Conservation (phyloP, 2,329 filamentous ascomycete species). For the Acrocalymma vagum region DNA sequence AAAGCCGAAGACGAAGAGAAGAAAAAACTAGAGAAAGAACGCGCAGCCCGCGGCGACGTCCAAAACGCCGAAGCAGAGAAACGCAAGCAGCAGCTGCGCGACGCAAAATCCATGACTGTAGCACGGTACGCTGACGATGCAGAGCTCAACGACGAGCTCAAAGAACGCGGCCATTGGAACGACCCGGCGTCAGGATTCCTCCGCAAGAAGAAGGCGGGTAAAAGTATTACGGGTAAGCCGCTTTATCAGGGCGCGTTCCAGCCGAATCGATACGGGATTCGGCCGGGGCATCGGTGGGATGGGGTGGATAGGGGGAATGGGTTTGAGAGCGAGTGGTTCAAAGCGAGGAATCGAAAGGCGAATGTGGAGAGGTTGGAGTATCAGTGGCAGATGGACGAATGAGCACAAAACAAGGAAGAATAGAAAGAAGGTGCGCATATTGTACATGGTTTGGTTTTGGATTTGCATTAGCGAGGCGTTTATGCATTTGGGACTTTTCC, state of each 20-base stretch:
- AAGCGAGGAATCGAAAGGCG: constrained; percentile 79
- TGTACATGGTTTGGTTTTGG: too few relatives aligned
- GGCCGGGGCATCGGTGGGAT: constrained; percentile 94
- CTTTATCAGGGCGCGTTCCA: constrained; percentile 81
- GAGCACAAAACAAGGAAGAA: constrained; percentile 2
- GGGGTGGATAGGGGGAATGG: constrained; percentile 94
- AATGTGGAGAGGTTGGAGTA: constrained; percentile 85
- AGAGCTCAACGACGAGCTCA: constrained; percentile 85
- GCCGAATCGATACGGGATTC: constrained; percentile 93
- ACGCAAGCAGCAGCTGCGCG: constrained; percentile 73
- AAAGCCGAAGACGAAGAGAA: constrained; percentile 76
- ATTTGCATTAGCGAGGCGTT: too few relatives aligned
- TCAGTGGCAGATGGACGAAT: constrained; percentile 96
- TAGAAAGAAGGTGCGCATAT: too few relatives aligned
- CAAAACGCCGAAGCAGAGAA: constrained; percentile 74
- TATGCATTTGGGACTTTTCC: too few relatives aligned
- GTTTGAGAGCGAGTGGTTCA: constrained; percentile 93
- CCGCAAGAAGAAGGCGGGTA: constrained; percentile 58
- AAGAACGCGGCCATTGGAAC: constrained; percentile 82
- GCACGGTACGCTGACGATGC: constrained; percentile 85
- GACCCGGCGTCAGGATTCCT: constrained; percentile 90
- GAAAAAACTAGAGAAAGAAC: constrained; percentile 71
- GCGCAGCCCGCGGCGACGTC: constrained; percentile 83
- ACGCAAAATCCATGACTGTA: constrained; percentile 83
- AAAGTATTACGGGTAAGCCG: constrained; percentile 64